Evolutionary conservation across 805 yeast species (phyloP).

Genomic region (Schwanniomyces polymorphus): DNA sequence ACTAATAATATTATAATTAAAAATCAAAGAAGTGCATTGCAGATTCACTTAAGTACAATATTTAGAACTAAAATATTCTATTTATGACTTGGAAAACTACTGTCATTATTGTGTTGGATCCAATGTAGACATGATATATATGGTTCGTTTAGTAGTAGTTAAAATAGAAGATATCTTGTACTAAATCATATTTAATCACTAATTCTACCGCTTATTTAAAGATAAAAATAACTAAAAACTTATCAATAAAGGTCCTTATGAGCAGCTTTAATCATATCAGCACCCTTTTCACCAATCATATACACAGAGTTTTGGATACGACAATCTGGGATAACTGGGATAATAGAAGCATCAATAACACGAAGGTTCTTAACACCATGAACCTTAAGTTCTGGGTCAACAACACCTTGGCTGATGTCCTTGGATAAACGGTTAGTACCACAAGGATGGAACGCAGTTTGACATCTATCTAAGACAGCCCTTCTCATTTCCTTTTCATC

Average conservation of each 20-base stretch:
- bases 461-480: slow-evolving; percentile 26
- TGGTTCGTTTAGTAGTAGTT: too few species aligned
- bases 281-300: slow-evolving; percentile 26
- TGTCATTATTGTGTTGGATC: too few species aligned
- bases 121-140: too few species aligned
- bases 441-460: slow-evolving; percentile 32
- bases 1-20: too few species aligned
- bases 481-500: slow-evolving; percentile 25
- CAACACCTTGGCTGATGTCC: slow-evolving; percentile 19
- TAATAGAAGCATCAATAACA: slow-evolving; percentile 28
- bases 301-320: slow-evolving; percentile 25
- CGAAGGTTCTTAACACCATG: slow-evolving; percentile 26
- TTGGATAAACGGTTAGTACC: slow-evolving; percentile 23
- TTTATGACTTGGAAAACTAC: too few species aligned
- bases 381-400: slow-evolving; percentile 25
- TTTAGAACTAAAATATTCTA: too few species aligned
- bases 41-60: too few species aligned
- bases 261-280: slow-evolving; percentile 19
- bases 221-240: too few species aligned
- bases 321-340: slow-evolving; percentile 29
- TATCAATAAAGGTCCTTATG: slow-evolving; percentile 7
- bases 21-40: too few species aligned
- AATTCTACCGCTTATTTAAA: too few species aligned
- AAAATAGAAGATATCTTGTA: too few species aligned
- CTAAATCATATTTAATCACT: too few species aligned